These are phyloP conservation scores for Lyophyllum decastes DNA, from an alignment of 768 basidiomycete species.

Conservation along the genomic window DNA sequence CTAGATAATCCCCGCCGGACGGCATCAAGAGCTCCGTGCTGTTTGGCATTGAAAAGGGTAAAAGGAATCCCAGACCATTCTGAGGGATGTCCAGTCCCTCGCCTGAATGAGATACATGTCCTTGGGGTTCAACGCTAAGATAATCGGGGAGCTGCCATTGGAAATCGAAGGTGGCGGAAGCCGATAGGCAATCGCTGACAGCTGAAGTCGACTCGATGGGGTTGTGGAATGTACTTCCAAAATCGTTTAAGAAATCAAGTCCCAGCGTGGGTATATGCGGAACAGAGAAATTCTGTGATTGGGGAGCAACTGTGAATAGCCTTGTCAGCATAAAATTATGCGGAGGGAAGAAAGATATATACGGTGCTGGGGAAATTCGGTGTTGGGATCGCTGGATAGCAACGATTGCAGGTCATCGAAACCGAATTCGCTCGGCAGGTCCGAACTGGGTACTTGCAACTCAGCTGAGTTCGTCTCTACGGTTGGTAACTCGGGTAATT, in stretches of 20 bases:
- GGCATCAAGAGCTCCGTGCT: not conserved
- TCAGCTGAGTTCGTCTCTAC: not conserved
- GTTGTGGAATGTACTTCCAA: not conserved
- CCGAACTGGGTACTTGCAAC: not conserved
- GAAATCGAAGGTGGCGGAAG: not conserved
- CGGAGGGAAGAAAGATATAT: not conserved
- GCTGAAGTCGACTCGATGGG: not conserved
- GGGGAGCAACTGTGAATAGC: not conserved
- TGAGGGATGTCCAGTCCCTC: not conserved
- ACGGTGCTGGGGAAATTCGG: not conserved
- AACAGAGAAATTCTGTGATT: conserved; percentile 2
- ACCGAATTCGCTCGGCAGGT: not conserved
- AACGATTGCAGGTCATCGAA: not conserved
- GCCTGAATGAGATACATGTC: not conserved
- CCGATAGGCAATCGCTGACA: not conserved
- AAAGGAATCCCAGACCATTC: not conserved
- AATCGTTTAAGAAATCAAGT: not conserved
- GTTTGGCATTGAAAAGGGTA: not conserved
- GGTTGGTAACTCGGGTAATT: not conserved
- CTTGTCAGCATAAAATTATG: not conserved
- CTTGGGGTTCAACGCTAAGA: not conserved
- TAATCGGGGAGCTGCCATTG: not conserved
- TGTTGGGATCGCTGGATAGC: not conserved
- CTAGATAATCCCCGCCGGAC: not conserved
- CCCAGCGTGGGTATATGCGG: not conserved